Evolutionary conservation across 768 basidiomycete genomes (phyloP).

Genomic region (Boletus vinaceobasis): DNA sequence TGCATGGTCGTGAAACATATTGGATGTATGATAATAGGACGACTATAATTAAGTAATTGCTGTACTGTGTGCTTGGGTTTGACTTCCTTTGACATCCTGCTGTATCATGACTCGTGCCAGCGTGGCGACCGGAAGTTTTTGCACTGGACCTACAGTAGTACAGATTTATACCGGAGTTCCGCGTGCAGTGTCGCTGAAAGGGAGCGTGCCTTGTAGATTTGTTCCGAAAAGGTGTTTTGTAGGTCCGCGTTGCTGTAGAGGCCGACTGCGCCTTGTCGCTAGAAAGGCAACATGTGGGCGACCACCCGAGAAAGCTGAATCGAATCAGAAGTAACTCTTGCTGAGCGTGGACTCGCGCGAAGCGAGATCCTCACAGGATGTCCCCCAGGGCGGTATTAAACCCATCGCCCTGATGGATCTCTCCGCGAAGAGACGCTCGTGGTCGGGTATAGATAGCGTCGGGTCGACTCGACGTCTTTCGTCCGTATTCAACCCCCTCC

Average conservation of each 20-base stretch:
- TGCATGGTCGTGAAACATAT: neutral
- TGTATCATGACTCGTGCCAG: slow-evolving; percentile 8
- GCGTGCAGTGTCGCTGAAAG: slow-evolving; percentile 6
- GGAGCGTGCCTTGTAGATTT: neutral
- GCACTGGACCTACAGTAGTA: neutral
- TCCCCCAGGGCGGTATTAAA: neutral
- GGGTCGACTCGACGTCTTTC: neutral
- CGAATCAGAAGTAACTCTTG: neutral
- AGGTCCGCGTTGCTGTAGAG: slow-evolving; percentile 20
- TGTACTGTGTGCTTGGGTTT: too few species aligned
- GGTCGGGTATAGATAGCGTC: slow-evolving; percentile 18
- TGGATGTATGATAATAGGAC: neutral
- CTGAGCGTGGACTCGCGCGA: slow-evolving; percentile 1
- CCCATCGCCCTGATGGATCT: slow-evolving; percentile 17
- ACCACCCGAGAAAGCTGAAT: neutral
- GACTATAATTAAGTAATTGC: neutral
- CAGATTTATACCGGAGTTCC: neutral
- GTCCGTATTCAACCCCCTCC: neutral
- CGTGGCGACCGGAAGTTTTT: neutral
- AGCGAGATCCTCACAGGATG: slow-evolving; percentile 10
- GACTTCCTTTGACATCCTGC: slow-evolving; percentile 5
- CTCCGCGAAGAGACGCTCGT: slow-evolving; percentile 14
- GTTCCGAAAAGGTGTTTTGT: slow-evolving; percentile 12
- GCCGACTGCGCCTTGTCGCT: slow-evolving; percentile 4
- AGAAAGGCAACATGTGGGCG: slow-evolving; percentile 1